phyloP scores from a whole-genome alignment of 2,329 filamentous ascomycete genomes.

The Cladosporium austrohemisphaericum region DNA sequence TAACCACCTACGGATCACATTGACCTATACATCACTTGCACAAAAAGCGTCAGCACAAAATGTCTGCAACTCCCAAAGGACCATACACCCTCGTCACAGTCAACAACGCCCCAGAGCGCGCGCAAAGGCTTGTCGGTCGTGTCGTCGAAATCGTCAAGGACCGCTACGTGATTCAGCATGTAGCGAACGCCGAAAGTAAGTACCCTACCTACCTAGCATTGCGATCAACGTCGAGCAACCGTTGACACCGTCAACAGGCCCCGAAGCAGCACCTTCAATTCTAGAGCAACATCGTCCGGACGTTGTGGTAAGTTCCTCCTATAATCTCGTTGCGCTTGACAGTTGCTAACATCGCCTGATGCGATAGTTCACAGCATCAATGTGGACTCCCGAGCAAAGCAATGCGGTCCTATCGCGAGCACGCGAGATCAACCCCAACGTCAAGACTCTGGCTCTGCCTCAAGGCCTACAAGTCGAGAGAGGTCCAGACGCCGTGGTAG shows the following conservation, averaged over 20 bases:
- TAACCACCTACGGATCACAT: too few relatives aligned
- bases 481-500: constrained; percentile 55
- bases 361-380: constrained; percentile 56
- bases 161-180: constrained; percentile 59
- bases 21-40: too few relatives aligned
- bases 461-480: constrained; percentile 52
- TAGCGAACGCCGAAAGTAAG: constrained; percentile 60
- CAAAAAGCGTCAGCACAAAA: background rate
- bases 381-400: constrained; percentile 53
- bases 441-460: constrained; percentile 53
- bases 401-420: constrained; percentile 45
- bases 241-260: too few relatives aligned
- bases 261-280: constrained; percentile 15
- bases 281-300: constrained; percentile 18
- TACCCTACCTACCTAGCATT: too few relatives aligned
- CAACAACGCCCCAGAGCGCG: constrained; percentile 64
- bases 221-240: too few relatives aligned
- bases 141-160: constrained; percentile 60
- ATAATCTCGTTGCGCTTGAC: background rate
- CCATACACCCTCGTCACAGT: constrained; percentile 64
- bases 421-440: constrained; percentile 42
- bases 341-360: background rate
- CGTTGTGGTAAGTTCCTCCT: constrained; percentile 45
- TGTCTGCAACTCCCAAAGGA: constrained; percentile 35
- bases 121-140: constrained; percentile 59